phyloP scores from a whole-genome alignment of 2,329 filamentous ascomycete species.

The Seiridium unicorne region DNA sequence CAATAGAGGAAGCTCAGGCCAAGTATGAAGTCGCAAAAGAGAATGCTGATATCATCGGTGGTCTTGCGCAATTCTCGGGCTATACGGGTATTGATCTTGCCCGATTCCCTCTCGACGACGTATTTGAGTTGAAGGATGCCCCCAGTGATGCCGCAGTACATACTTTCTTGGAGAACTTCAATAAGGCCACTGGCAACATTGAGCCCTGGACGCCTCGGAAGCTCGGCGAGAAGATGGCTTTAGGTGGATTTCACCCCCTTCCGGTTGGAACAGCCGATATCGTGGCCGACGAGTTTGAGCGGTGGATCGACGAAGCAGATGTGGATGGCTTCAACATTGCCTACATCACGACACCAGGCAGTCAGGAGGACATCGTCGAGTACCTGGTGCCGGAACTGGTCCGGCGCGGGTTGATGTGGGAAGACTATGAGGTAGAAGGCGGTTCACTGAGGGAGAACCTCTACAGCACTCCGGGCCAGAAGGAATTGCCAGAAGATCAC shows the following conservation, averaged over 20 bases:
- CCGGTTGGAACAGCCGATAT: slow-evolving; percentile 4
- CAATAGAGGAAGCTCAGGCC: slow-evolving; percentile 17
- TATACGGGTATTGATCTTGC: slow-evolving; percentile 23
- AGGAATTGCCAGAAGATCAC: slow-evolving; percentile 8
- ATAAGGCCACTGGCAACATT: slow-evolving; percentile 1
- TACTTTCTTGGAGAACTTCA: slow-evolving; percentile 7
- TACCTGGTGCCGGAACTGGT: slow-evolving; percentile 20
- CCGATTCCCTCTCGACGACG: slow-evolving; percentile 19
- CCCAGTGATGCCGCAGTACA: slow-evolving; percentile 6
- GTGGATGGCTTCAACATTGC: slow-evolving; percentile 11
- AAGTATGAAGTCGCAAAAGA: slow-evolving; percentile 15
- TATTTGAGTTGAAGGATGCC: slow-evolving; percentile 13
- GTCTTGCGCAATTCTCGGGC: slow-evolving; percentile 21
- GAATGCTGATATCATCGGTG: slow-evolving; percentile 17
- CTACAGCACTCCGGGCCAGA: neutral
- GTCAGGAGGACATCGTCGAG: slow-evolving; percentile 8
- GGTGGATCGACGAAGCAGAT: slow-evolving; percentile 8
- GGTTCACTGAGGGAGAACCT: slow-evolving; percentile 16
- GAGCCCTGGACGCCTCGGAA: slow-evolving; percentile 6
- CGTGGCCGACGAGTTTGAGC: slow-evolving; percentile 7
- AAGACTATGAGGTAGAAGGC: slow-evolving; percentile 17
- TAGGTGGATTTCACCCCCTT: slow-evolving; percentile 7
- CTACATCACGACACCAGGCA: slow-evolving; percentile 7
- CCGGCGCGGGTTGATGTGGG: slow-evolving; percentile 15
- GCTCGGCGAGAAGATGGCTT: slow-evolving; percentile 7